phyloP scores from a whole-genome alignment of 2,329 filamentous ascomycete species.

The Coniochaeta sp. region DNA sequence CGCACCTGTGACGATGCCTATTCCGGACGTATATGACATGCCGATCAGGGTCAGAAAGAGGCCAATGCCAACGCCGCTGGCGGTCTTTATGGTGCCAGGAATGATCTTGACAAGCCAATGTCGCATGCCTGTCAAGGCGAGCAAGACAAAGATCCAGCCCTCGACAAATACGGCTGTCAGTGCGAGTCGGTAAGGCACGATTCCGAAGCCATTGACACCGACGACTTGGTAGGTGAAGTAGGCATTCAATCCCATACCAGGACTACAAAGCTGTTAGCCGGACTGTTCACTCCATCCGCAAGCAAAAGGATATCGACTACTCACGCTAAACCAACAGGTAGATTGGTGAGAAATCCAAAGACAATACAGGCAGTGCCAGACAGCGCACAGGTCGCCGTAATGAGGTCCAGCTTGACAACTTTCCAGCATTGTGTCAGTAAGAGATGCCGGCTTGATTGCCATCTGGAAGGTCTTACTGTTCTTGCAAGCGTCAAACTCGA shows the following conservation, averaged over 20 bases:
- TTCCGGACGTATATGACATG: constrained; percentile 71
- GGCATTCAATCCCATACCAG: constrained; percentile 61
- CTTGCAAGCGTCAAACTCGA: constrained; percentile 36
- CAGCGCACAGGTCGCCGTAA: constrained; percentile 78
- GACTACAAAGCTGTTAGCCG: constrained; percentile 29
- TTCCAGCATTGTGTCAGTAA: constrained; percentile 1
- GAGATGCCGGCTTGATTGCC: not conserved
- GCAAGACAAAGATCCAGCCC: constrained; percentile 55
- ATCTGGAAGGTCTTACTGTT: constrained; percentile 27
- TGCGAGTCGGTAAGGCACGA: constrained; percentile 50
- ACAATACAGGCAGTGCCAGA: constrained; percentile 66
- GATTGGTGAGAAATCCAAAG: constrained; percentile 75
- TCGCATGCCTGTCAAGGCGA: constrained; percentile 60
- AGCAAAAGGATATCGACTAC: constrained; percentile 13
- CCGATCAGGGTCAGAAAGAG: constrained; percentile 58
- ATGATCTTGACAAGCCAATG: constrained; percentile 65
- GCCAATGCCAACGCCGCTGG: constrained; percentile 58
- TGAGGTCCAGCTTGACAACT: constrained; percentile 66
- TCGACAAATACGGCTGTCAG: constrained; percentile 59
- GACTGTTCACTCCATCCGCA: too few relatives aligned
- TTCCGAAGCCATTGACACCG: constrained; percentile 48
- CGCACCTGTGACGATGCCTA: constrained; percentile 72
- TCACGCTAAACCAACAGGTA: constrained; percentile 70
- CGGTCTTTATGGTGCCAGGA: constrained; percentile 56
- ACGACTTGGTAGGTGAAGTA: constrained; percentile 63